Conservation (phyloP, 257 asterid species). For the Solanum lignicaule region DNA sequence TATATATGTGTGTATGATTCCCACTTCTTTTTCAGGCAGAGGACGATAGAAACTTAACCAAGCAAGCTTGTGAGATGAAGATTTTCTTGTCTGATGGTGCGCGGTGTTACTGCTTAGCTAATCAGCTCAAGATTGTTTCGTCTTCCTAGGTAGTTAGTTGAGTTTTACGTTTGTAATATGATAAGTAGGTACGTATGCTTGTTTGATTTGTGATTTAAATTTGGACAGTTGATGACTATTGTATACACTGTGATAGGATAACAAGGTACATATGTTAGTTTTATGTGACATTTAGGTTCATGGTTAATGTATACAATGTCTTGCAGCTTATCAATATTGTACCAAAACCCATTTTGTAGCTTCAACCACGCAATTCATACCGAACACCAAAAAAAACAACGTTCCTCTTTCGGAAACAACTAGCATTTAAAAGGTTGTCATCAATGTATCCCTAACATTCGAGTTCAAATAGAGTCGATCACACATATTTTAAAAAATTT, state of each 20-base stretch:
- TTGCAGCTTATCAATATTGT: background rate
- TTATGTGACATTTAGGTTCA: background rate
- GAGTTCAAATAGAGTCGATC: background rate
- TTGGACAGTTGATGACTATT: background rate
- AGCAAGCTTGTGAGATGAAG: background rate
- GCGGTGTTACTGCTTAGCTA: background rate
- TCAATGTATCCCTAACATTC: too few relatives aligned
- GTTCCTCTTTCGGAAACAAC: background rate
- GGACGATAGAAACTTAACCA: background rate
- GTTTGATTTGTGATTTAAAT: background rate
- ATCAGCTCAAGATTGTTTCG: background rate
- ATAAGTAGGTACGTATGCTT: background rate
- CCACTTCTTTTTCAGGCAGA: background rate
- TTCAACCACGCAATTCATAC: background rate
- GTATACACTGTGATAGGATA: background rate
- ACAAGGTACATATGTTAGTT: background rate
- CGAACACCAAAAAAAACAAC: background rate
- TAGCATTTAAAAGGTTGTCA: background rate
- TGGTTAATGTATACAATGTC: background rate
- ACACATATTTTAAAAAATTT: too few relatives aligned
- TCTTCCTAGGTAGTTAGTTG: background rate
- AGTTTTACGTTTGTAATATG: background rate
- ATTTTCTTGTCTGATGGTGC: background rate
- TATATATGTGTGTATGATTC: background rate
- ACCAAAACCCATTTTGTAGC: background rate